A percentile compares a stretch with the other conserved stretches of the same genome.
These are phyloP conservation scores for Thraustochytrium striatum DNA, from an alignment of 352 stramenopile genomes.

Conservation along the genomic window DNA sequence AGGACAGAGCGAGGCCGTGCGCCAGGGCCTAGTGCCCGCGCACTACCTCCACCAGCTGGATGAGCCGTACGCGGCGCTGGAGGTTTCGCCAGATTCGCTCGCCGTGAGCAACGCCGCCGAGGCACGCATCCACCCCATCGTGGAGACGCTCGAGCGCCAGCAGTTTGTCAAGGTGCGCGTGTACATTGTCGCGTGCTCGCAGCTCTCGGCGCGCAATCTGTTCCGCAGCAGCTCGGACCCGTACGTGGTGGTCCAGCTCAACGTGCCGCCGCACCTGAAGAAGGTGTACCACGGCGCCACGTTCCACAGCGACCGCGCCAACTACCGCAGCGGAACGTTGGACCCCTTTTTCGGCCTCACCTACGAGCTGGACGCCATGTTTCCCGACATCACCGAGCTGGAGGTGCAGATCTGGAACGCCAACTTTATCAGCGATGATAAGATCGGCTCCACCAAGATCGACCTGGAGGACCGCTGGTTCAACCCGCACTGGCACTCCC, in stretches of 20 bases:
- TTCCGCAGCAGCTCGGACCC: conserved; percentile 74
- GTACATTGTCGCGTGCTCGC: conserved; percentile 72
- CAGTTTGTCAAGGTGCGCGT: conserved; percentile 74
- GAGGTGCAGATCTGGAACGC: conserved; percentile 82
- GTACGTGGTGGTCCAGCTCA: conserved; percentile 70
- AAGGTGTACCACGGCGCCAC: conserved; percentile 59
- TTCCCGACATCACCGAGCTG: conserved; percentile 75
- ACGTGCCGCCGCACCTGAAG: conserved; percentile 30
- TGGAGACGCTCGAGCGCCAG: conserved; percentile 56
- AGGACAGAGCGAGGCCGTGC: no score
- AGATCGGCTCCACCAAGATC: conserved; percentile 82
- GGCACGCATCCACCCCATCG: not conserved
- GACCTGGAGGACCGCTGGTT: conserved; percentile 89
- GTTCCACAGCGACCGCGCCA: conserved; percentile 71
- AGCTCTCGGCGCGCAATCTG: conserved; percentile 64
- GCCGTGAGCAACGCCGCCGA: not conserved
- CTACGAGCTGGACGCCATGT: conserved; percentile 78
- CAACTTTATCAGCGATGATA: conserved; percentile 79
- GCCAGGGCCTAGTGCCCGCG: no score
- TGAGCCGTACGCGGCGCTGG: not conserved
- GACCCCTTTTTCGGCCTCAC: conserved; percentile 80
- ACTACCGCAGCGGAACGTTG: conserved; percentile 67
- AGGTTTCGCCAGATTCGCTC: not conserved
- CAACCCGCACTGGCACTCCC: conserved; percentile 71
- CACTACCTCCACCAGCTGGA: not conserved